Base-by-base conservation (phyloP, 2,329 filamentous ascomycete genomes). In the Aschersonia sp. region DNA sequence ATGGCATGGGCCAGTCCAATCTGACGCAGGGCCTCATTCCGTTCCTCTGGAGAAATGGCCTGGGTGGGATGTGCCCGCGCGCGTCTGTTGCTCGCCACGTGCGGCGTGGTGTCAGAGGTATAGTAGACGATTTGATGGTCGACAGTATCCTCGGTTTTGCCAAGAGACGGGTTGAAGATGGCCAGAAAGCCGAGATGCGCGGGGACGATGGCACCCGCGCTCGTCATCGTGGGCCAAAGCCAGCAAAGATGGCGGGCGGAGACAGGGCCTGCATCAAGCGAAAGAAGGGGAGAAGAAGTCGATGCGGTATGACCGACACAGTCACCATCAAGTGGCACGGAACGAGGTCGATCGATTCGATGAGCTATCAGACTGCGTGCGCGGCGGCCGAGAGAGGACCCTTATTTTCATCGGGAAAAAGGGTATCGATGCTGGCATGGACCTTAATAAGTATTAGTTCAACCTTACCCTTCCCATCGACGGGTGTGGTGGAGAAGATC, bases 1-100 rank as follows among this genome's bases (percentile, higher is more conserved):
- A 97, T 95, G 61, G 89, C 92, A 69, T 98, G 92, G 41, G 92
- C 92, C 53, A 98, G 78, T 40, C 92, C 92, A 61, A 98, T 89
- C 71, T 96, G 89, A 54, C 92, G 79, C 58, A 97, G 71, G 56
- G 83, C 84, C 68, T 94, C 85, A 65, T 97, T 92, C 59, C 81
- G 79, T 58, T 89, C 80, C 54, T 86, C 80, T 45, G 76, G 66
- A 2, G 72, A 72, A 31, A 74, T 53, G 47, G 62, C 61, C 32
- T 70, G 67, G 9, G 65, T 69, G 1, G 69, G 67, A 20, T 65
- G 64, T 31, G 64, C 62, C 31, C 63, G 64, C 5, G 66, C 63
- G 55, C 71, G 64, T 54, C 69, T 66, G 32, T n/a, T 44, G 29
- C 20, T n/a, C 5, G 62, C 59, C 40, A 63, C 56, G 32, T 62